These are phyloP conservation scores for Cymodocea nodosa DNA, from an alignment of 116 monocot genomes.

Conservation along the genomic window DNA sequence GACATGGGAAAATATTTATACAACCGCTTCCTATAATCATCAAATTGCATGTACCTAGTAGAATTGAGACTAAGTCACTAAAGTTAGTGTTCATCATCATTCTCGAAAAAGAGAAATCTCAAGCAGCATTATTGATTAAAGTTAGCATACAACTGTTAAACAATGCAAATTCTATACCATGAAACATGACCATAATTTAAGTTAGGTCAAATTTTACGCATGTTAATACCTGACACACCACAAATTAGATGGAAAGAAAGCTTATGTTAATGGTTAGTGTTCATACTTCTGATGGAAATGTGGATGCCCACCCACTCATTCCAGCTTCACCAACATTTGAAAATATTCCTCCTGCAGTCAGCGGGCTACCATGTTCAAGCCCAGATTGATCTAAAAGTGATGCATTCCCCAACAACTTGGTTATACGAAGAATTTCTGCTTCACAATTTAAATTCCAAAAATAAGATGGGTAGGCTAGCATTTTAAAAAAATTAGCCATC, in stretches of 20 bases:
- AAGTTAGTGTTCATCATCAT: no score
- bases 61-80: no score
- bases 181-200: no score
- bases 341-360: conserved; percentile 81
- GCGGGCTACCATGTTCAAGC: conserved; percentile 91
- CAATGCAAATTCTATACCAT: no score
- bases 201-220: not conserved
- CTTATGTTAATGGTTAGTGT: conserved; percentile 95
- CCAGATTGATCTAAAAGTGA: conserved; percentile 84
- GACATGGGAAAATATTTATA: no score
- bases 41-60: no score
- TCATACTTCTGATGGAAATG: conserved; percentile 97
- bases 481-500: conserved; percentile 24
- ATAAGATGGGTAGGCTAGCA: conserved; percentile 73
- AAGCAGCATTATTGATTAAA: no score
- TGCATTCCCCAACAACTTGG: conserved; percentile 91
- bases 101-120: no score
- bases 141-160: no score
- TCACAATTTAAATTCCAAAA: conserved; percentile 82
- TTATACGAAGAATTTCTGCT: conserved; percentile 99
- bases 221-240: conserved; percentile 3
- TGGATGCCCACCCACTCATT: conserved; percentile 78
- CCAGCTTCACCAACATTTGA: conserved; percentile 76
- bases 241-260: conserved; percentile 48
- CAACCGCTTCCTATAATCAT: no score